These are phyloP conservation scores for Erodium moschatum DNA, from an alignment of 441 rosid genomes.

Conservation along the genomic window DNA sequence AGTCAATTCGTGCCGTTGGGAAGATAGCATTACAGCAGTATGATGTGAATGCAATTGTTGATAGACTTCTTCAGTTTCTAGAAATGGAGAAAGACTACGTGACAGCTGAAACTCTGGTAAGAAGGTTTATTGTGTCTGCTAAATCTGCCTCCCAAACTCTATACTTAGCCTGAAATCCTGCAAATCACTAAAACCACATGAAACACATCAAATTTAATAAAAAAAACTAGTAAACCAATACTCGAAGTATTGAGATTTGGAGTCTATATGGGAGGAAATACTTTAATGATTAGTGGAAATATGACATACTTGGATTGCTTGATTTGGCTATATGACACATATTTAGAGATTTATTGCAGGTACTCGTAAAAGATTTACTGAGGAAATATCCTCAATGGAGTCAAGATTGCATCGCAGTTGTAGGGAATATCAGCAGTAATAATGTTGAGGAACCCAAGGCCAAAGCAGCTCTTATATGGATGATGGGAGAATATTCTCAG, in stretches of 20 bases:
- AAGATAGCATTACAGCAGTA: constrained; percentile 95
- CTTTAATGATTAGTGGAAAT: too few relatives aligned
- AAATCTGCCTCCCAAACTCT: background rate
- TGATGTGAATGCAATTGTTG: constrained; percentile 96
- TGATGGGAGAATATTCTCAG: constrained; percentile 95
- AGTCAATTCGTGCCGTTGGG: constrained; percentile 90
- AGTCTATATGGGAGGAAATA: too few relatives aligned
- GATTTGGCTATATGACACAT: constrained; percentile 13
- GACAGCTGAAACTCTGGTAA: constrained; percentile 92
- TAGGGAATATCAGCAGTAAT: constrained; percentile 87
- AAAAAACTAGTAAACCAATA: too few relatives aligned
- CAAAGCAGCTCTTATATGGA: constrained; percentile 96
- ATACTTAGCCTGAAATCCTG: too few relatives aligned
- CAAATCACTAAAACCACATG: too few relatives aligned
- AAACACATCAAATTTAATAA: too few relatives aligned
- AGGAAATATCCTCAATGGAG: constrained; percentile 99
- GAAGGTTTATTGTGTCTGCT: constrained; percentile 13
- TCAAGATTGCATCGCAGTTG: constrained; percentile 98
- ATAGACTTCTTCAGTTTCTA: constrained; percentile 95
- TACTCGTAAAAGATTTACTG: constrained; percentile 89
- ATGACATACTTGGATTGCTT: background rate
- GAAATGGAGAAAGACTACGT: constrained; percentile 99
- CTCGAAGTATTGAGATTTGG: too few relatives aligned
- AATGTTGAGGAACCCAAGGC: constrained; percentile 92
- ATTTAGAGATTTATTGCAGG: constrained; percentile 39